A percentile compares a stretch with the other conserved stretches of the same genome.
Evolutionary conservation across 164 flowering plant species (phyloP).

Genomic region (Pachysandra terminalis): DNA sequence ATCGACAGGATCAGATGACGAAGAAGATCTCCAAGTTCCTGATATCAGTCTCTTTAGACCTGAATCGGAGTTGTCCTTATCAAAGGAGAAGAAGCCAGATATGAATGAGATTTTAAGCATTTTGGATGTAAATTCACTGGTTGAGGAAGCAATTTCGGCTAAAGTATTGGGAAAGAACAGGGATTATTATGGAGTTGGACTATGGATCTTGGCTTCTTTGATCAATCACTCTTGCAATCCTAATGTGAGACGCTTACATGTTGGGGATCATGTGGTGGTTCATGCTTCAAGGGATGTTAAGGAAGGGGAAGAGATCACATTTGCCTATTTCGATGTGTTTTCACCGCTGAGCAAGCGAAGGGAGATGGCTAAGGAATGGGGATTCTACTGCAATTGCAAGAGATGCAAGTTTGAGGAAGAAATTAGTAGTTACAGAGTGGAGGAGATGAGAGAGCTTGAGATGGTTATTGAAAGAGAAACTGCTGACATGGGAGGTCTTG

Average conservation of each 20-base stretch:
- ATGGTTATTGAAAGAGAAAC: conserved; percentile 45
- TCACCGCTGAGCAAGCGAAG: conserved; percentile 41
- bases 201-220: conserved; percentile 80
- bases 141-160: conserved; percentile 56
- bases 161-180: conserved; percentile 66
- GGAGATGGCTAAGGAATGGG: conserved; percentile 63
- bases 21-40: conserved; percentile 53
- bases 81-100: conserved; percentile 25
- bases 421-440: conserved; percentile 27
- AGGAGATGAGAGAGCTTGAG: conserved; percentile 57
- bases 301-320: conserved; percentile 87
- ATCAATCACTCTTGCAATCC: conserved; percentile 86
- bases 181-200: conserved; percentile 67
- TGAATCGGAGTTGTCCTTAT: conserved; percentile 23
- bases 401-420: conserved; percentile 75
- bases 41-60: conserved; percentile 59
- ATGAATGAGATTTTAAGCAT: conserved; percentile 43
- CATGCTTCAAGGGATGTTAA: conserved; percentile 73
- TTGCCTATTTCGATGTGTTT: conserved; percentile 70
- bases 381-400: conserved; percentile 64
- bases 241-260: conserved; percentile 68
- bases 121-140: conserved; percentile 80
- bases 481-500: conserved; percentile 48
- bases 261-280: conserved; percentile 63
- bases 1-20: conserved; percentile 63